Evolutionary conservation across 164 flowering plant genomes (phyloP), one percentile per base, ranked within the genome.

Genomic region (Piper betle): DNA sequence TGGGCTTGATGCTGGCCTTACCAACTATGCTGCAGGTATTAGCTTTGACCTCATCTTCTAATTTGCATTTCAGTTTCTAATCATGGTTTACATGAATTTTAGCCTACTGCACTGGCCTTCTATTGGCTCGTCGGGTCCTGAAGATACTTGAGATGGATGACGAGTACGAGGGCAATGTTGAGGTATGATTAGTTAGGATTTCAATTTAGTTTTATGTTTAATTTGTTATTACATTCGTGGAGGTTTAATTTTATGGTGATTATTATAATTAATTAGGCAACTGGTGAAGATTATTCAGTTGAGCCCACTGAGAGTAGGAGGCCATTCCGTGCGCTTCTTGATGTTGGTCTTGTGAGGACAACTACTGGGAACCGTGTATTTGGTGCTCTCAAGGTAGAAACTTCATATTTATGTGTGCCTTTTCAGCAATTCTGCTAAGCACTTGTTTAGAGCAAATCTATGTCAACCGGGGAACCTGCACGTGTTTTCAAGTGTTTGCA

Each of bases 21-120:
- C 97, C 41, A 91, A 91, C 62, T 91, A 91, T 77, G 91, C 97
- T 42, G 96, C 97, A 63, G 96, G 97, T 87, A 75, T 58, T 13
- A 16, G 20, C 20, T 3, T 19, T 40, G 4, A 0, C 6, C 13
- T 38, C 7, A 39, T 38, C 61, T 18, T 37, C 39, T 5, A 41
- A 16, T 16, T 59, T 7, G 12, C 8, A 43, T 43, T 43, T 43
- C n/a, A n/a, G n/a, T 43, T 43, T 43, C 1, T 8, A 43, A 3
- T 43, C 1, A 18, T 37, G 3, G 33, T 5, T 13, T 42, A n/a
- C 3, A 18, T 57, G 46, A 16, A 16, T n/a, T 6, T 41, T 60
- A 76, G 82, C 80, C 43, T 79, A 79, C 58, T 76, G 79, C 53
- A 78, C 82, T 38, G 82, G 82, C 2, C 79, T 78, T 37, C 76